These are phyloP conservation scores for Aspergillus haitiensis DNA, from an alignment of 495 filamentous ascomycete species.

Conservation along the genomic window DNA sequence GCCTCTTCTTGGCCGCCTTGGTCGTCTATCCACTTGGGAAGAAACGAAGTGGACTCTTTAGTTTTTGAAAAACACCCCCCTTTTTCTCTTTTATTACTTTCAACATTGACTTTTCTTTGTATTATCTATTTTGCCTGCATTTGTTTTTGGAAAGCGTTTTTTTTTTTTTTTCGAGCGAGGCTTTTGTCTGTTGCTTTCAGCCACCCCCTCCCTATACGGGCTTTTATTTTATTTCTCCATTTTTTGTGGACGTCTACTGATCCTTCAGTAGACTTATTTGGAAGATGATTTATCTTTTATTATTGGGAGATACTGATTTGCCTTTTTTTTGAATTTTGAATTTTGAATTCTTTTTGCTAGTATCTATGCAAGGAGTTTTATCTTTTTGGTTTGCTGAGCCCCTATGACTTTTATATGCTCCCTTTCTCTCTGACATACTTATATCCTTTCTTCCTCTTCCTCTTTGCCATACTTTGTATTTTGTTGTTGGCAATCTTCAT, in stretches of 20 bases:
- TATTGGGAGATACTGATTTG: no score
- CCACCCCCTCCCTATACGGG: neutral
- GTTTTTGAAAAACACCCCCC: constrained; percentile 57
- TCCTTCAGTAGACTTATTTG: no score
- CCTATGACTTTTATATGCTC: neutral
- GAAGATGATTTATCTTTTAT: no score
- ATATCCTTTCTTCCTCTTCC: neutral
- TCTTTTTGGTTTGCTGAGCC: neutral
- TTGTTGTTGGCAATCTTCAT: neutral
- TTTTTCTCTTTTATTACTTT: no score
- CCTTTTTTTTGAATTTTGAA: neutral
- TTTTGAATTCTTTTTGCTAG: constrained; percentile 13
- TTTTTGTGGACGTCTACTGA: no score
- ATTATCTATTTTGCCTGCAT: no score
- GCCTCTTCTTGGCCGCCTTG: constrained; percentile 80
- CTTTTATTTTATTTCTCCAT: neutral
- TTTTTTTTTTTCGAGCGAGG: neutral
- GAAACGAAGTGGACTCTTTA: constrained; percentile 84
- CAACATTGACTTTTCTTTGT: no score
- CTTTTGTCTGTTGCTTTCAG: neutral
- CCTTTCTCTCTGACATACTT: neutral
- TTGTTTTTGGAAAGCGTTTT: no score
- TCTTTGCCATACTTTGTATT: neutral
- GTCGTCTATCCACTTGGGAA: constrained; percentile 92
- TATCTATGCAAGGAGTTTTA: constrained; percentile 10